phyloP scores from a whole-genome alignment of 768 basidiomycete genomes.

The Rhodotorula babjevae region DNA sequence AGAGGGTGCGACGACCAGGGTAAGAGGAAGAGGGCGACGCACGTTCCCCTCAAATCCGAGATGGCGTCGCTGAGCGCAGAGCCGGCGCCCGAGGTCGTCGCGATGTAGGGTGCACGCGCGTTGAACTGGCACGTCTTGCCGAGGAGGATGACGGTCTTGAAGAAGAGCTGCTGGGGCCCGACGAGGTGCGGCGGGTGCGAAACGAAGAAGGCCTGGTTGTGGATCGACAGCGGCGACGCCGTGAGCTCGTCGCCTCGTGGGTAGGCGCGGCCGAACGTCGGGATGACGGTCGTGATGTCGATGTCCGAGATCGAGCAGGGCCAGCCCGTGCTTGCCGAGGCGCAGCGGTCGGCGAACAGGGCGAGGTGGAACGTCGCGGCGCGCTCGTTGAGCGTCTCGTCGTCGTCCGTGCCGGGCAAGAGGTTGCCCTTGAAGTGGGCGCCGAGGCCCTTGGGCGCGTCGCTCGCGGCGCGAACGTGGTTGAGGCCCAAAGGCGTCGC shows the following conservation, averaged over 20 bases:
- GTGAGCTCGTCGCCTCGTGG: conserved; percentile 3
- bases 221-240: neutral
- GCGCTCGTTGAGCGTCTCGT: conserved; percentile 21
- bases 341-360: conserved; percentile 33
- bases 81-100: no score
- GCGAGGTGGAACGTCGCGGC: conserved; percentile 30
- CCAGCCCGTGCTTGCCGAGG: conserved; percentile 38
- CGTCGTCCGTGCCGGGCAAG: conserved; percentile 16
- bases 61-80: neutral
- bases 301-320: conserved; percentile 10
- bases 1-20: no score
- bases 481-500: conserved; percentile 39
- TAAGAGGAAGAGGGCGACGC: neutral
- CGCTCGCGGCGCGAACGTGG: conserved; percentile 27
- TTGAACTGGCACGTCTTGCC: conserved; percentile 20
- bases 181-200: conserved; percentile 26
- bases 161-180: conserved; percentile 15
- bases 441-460: neutral
- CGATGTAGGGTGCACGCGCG: conserved; percentile 11
- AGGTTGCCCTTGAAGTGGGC: conserved; percentile 17
- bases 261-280: neutral
- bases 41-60: conserved; percentile 18
- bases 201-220: conserved; percentile 16
- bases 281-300: conserved; percentile 27
- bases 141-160: conserved; percentile 28